Percentiles rank a stretch among this genome's conserved stretches.
phyloP scores from a whole-genome alignment of 176 grass and related monocot genomes.

The Puya raimondii region DNA sequence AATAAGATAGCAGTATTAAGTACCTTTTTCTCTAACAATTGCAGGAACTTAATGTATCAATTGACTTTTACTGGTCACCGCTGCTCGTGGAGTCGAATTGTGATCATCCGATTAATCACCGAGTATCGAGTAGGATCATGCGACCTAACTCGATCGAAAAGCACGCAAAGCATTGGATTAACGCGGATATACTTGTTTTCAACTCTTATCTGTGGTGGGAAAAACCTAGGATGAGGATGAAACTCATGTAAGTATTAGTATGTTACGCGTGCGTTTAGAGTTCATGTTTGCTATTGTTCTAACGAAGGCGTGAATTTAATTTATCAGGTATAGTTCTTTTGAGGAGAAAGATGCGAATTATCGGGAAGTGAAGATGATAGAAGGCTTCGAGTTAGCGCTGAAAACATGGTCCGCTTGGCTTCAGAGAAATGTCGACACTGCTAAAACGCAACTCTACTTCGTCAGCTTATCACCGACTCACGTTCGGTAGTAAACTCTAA shows the following conservation, averaged over 20 bases:
- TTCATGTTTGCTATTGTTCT: neutral
- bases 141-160: slow-evolving; percentile 50
- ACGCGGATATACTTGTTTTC: slow-evolving; percentile 78
- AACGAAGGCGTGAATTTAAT: neutral
- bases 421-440: slow-evolving; percentile 33
- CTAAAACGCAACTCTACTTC: slow-evolving; percentile 59
- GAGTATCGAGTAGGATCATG: slow-evolving; percentile 65
- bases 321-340: slow-evolving; percentile 60
- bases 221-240: slow-evolving; percentile 80
- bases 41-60: slow-evolving; percentile 73
- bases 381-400: slow-evolving; percentile 60
- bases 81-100: slow-evolving; percentile 80
- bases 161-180: slow-evolving; percentile 55
- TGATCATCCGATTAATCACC: slow-evolving; percentile 67
- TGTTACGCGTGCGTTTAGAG: no score
- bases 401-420: slow-evolving; percentile 62
- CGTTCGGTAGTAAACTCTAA: slow-evolving; percentile 37
- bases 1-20: no score
- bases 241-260: slow-evolving; percentile 57
- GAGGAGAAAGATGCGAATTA: slow-evolving; percentile 44
- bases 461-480: slow-evolving; percentile 80
- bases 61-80: slow-evolving; percentile 96
- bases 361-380: slow-evolving; percentile 60
- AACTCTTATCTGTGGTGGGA: slow-evolving; percentile 98
- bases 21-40: neutral